These are phyloP conservation scores for Corynespora cassiicola DNA, from an alignment of 2,329 filamentous ascomycete species.

Conservation along the genomic window DNA sequence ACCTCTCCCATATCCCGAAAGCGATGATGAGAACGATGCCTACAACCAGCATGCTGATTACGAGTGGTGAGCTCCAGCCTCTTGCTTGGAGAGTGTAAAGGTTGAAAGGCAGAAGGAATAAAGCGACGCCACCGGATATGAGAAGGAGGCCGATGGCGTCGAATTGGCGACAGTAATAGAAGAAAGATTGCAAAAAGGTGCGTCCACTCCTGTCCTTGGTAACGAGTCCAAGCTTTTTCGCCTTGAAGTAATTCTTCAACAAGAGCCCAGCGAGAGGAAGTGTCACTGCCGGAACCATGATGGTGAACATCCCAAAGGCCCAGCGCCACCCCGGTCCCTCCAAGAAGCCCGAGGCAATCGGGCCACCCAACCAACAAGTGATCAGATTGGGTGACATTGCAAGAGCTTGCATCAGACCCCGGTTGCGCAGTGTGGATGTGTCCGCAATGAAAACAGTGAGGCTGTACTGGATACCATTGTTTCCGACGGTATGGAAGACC, in stretches of 20 bases:
- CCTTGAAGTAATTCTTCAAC: conserved; percentile 63
- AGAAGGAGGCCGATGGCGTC: conserved; percentile 68
- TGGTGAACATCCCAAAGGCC: conserved; percentile 70
- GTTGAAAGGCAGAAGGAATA: conserved; percentile 74
- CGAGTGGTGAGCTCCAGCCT: conserved; percentile 28
- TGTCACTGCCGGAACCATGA: conserved; percentile 66
- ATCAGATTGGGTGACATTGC: conserved; percentile 22
- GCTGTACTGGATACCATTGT: conserved; percentile 63
- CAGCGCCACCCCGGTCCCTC: conserved; percentile 64
- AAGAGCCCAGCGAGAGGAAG: conserved; percentile 66
- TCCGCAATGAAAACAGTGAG: conserved; percentile 72
- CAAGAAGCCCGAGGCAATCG: conserved; percentile 47
- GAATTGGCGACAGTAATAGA: conserved; percentile 66
- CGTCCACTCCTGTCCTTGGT: conserved; percentile 50
- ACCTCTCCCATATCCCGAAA: conserved; percentile 47
- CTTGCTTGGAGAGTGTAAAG: conserved; percentile 29
- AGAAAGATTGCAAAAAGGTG: conserved; percentile 53
- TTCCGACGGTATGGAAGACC: conserved; percentile 70
- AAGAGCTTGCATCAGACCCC: conserved; percentile 66
- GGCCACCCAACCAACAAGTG: conserved; percentile 25
- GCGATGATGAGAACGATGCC: conserved; percentile 38
- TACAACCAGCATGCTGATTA: conserved; percentile 45
- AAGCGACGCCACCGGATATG: conserved; percentile 63
- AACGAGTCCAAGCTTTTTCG: conserved; percentile 60
- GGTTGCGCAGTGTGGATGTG: conserved; percentile 68